These are phyloP conservation scores for Xylaria polymorpha DNA, from an alignment of 2,329 filamentous ascomycete species.

Conservation along the genomic window DNA sequence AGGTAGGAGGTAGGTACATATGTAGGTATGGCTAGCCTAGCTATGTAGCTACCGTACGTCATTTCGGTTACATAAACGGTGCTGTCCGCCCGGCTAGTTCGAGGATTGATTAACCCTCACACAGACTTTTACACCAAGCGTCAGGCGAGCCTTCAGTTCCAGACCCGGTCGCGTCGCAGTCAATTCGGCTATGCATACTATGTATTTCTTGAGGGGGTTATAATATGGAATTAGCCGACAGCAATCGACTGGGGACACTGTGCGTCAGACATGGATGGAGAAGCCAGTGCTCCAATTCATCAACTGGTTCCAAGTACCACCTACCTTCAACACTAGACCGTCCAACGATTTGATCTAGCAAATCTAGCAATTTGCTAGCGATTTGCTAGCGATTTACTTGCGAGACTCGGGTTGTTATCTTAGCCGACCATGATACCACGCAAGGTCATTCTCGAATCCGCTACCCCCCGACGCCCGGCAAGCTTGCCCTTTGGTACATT, in stretches of 20 bases:
- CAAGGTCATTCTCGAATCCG: background rate
- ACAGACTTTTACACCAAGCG: background rate
- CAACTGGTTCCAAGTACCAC: constrained; percentile 6
- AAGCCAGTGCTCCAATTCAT: constrained; percentile 2
- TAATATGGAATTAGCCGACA: constrained; percentile 4
- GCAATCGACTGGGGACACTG: constrained; percentile 1
- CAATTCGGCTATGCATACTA: constrained; percentile 16
- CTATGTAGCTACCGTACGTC: background rate
- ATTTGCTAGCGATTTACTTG: background rate
- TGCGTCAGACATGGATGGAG: background rate
- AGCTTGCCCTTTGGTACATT: background rate
- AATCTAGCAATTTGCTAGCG: background rate
- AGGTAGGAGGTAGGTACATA: too few species aligned
- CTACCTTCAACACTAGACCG: constrained; percentile 4
- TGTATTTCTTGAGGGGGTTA: background rate
- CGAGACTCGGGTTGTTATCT: background rate
- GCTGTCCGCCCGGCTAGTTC: constrained; percentile 5
- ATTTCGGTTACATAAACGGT: constrained; percentile 1
- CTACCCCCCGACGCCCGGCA: background rate
- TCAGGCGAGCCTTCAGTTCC: constrained; percentile 17
- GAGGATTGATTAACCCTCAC: constrained; percentile 2
- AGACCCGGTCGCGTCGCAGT: background rate
- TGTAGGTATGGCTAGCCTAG: too few species aligned
- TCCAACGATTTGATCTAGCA: background rate
- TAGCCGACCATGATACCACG: background rate